Conservation (phyloP, 2,329 filamentous ascomycete genomes). For the Penicillium sp. region DNA sequence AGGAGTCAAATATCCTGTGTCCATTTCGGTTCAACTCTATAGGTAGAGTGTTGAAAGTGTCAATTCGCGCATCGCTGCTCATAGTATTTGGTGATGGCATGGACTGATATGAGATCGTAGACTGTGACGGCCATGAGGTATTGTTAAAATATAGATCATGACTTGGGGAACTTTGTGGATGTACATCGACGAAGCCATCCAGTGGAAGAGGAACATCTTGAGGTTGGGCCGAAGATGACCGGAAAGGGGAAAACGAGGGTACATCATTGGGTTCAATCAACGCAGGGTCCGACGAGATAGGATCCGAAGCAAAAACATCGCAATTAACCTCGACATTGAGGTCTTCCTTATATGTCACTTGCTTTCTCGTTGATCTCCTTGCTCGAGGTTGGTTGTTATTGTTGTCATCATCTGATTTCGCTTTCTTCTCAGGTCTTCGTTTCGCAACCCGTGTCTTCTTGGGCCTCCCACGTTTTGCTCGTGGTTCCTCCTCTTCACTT, state of each 20-base stretch:
- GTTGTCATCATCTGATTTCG: background rate
- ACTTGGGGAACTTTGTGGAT: conserved; percentile 7
- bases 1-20: conserved; percentile 39
- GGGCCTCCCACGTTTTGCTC: conserved; percentile 14
- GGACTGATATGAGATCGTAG: conserved; percentile 16
- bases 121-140: conserved; percentile 13
- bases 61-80: conserved; percentile 37
- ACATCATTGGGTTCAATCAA: background rate
- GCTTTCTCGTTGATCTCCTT: background rate
- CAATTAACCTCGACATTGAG: background rate
- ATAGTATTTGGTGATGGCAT: conserved; percentile 30
- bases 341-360: background rate
- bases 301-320: background rate
- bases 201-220: background rate
- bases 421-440: conserved; percentile 5
- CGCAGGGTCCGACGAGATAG: background rate
- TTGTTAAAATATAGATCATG: conserved; percentile 11
- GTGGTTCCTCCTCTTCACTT: conserved; percentile 15
- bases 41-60: conserved; percentile 39
- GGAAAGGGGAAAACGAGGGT: background rate
- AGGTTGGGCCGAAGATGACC: background rate
- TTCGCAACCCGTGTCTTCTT: conserved; percentile 8
- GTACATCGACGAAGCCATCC: background rate
- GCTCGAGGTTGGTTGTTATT: background rate
- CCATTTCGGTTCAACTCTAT: conserved; percentile 32